phyloP scores from a whole-genome alignment of 2,329 filamentous ascomycete species.

The Diaporthe citrichinensis region DNA sequence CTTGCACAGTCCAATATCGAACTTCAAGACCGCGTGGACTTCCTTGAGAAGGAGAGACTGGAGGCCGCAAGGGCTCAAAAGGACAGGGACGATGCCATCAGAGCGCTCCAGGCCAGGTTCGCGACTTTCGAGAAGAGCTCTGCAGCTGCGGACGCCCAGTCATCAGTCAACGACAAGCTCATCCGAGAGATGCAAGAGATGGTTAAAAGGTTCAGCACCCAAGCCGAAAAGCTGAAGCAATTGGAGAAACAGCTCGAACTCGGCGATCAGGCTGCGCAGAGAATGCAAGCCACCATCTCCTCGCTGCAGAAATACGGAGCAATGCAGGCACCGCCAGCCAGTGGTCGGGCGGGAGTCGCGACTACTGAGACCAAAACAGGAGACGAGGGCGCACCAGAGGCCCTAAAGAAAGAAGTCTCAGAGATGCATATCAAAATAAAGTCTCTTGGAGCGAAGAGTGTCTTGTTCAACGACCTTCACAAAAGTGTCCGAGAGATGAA shows the following conservation, averaged over 20 bases:
- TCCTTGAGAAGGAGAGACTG: conserved; percentile 19
- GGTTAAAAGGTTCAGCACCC: background rate
- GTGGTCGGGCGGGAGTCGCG: background rate
- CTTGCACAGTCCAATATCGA: background rate
- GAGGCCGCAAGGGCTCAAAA: background rate
- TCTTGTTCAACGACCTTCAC: background rate
- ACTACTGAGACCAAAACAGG: background rate
- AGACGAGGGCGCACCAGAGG: too few species aligned
- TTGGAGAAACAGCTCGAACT: background rate
- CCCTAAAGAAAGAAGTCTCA: background rate
- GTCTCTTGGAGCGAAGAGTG: background rate
- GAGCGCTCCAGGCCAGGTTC: conserved; percentile 2
- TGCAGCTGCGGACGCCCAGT: background rate
- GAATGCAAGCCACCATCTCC: conserved; percentile 7
- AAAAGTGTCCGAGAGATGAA: background rate
- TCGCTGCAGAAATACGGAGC: background rate
- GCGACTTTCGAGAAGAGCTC: conserved; percentile 3
- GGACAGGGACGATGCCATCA: background rate
- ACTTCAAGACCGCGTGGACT: background rate
- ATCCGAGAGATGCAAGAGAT: background rate
- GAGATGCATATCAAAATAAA: background rate
- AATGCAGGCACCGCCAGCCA: background rate
- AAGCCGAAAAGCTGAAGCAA: background rate
- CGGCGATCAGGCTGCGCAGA: background rate
- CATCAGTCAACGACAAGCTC: background rate